These are phyloP conservation scores for Candida peoriensis DNA, from an alignment of 805 yeast species.

Conservation along the genomic window DNA sequence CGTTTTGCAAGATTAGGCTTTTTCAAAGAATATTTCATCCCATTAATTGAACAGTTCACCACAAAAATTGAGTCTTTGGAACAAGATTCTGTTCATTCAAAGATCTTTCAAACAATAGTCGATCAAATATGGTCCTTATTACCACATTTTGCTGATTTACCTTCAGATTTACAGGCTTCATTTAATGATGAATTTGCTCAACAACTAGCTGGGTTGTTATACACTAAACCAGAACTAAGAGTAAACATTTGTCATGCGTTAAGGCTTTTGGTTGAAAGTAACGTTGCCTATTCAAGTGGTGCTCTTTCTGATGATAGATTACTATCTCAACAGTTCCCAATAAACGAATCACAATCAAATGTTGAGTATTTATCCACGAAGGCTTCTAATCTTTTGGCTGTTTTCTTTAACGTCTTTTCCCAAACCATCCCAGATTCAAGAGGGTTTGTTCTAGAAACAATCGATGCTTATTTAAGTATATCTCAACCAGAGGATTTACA, in stretches of 20 bases:
- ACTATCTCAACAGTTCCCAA: constrained; percentile 57
- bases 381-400: constrained; percentile 76
- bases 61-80: constrained; percentile 38
- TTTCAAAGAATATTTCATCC: constrained; percentile 60
- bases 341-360: constrained; percentile 47
- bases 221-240: constrained; percentile 70
- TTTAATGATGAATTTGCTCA: constrained; percentile 80
- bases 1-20: constrained; percentile 62
- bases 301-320: constrained; percentile 52
- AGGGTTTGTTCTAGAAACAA: constrained; percentile 79
- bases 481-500: constrained; percentile 62
- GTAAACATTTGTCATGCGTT: constrained; percentile 80
- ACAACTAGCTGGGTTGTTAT: constrained; percentile 64
- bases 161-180: constrained; percentile 59
- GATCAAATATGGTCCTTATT: constrained; percentile 92
- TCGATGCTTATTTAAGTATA: constrained; percentile 72
- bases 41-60: constrained; percentile 54
- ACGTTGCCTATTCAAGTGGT: constrained; percentile 56
- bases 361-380: constrained; percentile 58
- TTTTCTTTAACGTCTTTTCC: constrained; percentile 87
- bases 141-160: constrained; percentile 86
- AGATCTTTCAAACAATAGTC: constrained; percentile 76
- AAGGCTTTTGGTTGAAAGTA: constrained; percentile 72
- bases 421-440: constrained; percentile 82
- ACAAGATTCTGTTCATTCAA: constrained; percentile 60